phyloP scores from a whole-genome alignment of 1,284 basidiomycete species.

The Puccinia horiana region DNA sequence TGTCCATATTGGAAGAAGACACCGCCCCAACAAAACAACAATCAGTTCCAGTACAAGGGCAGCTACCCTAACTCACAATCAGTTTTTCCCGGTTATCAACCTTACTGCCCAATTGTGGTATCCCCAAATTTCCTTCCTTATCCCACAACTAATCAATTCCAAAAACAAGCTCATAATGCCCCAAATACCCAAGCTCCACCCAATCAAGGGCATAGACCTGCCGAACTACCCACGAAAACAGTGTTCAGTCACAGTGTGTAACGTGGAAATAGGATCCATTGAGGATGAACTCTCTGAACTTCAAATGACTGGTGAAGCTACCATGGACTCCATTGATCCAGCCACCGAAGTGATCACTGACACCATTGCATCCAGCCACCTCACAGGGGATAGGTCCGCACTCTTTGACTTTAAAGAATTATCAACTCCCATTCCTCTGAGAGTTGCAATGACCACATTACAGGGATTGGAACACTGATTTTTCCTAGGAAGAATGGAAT shows the following conservation, averaged over 20 bases:
- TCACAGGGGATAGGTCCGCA: neutral
- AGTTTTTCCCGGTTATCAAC: neutral
- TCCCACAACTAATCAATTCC: neutral
- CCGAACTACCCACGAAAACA: neutral
- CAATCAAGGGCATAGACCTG: neutral
- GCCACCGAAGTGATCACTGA: neutral
- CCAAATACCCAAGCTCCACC: neutral
- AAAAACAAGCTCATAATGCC: neutral
- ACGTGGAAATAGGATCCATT: neutral
- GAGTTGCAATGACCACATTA: slow-evolving; percentile 1
- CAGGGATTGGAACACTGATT: slow-evolving; percentile 16
- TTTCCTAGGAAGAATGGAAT: slow-evolving; percentile 4
- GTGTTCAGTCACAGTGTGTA: neutral
- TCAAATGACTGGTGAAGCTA: neutral
- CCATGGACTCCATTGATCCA: neutral
- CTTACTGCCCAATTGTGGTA: neutral
- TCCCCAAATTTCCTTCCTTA: neutral
- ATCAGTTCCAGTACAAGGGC: neutral
- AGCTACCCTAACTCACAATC: neutral
- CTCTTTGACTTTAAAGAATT: neutral
- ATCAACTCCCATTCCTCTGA: neutral
- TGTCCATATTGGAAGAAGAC: neutral
- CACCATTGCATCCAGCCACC: neutral
- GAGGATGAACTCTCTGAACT: neutral
- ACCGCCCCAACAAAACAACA: neutral